Evolutionary conservation across 306 rosid genomes (phyloP).

Genomic region (Corylus americana): DNA sequence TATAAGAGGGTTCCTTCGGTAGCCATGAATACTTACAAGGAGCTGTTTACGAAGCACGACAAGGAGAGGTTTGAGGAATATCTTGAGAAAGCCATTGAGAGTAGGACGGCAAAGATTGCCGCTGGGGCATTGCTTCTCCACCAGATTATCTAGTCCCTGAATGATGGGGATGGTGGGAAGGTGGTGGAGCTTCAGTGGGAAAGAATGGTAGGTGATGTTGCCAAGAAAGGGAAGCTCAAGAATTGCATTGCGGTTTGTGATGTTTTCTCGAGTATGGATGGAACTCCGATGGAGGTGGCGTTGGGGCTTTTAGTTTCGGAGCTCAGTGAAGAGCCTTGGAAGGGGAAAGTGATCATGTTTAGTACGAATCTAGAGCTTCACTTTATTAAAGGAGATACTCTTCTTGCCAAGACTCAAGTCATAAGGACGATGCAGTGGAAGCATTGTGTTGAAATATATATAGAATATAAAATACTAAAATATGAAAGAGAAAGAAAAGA

Average conservation of each 20-base stretch:
- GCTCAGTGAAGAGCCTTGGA: slow-evolving; percentile 45
- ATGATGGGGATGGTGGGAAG: slow-evolving; percentile 13
- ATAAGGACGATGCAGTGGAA: slow-evolving; percentile 16
- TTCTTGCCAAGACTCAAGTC: slow-evolving; percentile 19
- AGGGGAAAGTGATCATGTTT: slow-evolving; percentile 43
- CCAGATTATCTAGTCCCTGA: slow-evolving; percentile 29
- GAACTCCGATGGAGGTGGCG: slow-evolving; percentile 46
- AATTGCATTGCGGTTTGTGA: slow-evolving; percentile 42
- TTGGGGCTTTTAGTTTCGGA: slow-evolving; percentile 43
- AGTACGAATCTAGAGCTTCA: slow-evolving; percentile 31
- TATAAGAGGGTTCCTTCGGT: slow-evolving; percentile 36
- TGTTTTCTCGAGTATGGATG: slow-evolving; percentile 30
- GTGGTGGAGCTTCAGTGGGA: slow-evolving; percentile 45
- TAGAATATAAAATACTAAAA: no score
- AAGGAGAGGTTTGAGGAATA: slow-evolving; percentile 33
- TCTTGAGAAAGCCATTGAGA: slow-evolving; percentile 20
- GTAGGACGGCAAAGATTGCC: slow-evolving; percentile 37
- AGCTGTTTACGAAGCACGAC: slow-evolving; percentile 27
- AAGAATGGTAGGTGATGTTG: slow-evolving; percentile 38
- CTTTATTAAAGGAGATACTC: slow-evolving; percentile 30
- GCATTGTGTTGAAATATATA: no score
- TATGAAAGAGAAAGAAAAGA: no score
- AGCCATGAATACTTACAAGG: slow-evolving; percentile 42
- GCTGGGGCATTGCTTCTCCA: slow-evolving; percentile 50
- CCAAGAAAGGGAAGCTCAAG: slow-evolving; percentile 31